Evolutionary conservation across 257 asterid species (phyloP).

Genomic region (Craterostigma plantagineum): DNA sequence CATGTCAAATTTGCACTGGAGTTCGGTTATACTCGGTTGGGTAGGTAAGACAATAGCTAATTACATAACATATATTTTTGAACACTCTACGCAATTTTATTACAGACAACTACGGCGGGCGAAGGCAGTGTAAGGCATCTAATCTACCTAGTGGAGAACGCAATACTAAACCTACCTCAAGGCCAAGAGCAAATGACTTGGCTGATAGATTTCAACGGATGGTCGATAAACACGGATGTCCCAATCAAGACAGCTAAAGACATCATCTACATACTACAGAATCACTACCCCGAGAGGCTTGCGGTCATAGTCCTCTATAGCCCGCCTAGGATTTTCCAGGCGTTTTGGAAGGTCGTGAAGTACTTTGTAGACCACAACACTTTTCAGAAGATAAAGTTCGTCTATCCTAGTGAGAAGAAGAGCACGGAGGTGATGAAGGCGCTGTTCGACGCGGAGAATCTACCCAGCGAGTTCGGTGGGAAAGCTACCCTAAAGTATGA

Average conservation of each 20-base stretch:
- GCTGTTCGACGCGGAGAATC: constrained; percentile 49
- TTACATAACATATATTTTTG: not conserved
- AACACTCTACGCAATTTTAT: not conserved
- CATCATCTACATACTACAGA: constrained; percentile 53
- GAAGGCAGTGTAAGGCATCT: constrained; percentile 64
- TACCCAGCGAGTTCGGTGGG: constrained; percentile 84
- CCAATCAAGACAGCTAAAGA: constrained; percentile 59
- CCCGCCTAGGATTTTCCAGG: constrained; percentile 65
- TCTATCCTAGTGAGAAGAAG: constrained; percentile 43
- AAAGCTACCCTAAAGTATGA: constrained; percentile 49
- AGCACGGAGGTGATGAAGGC: constrained; percentile 60
- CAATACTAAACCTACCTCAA: constrained; percentile 53
- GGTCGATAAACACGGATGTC: constrained; percentile 50
- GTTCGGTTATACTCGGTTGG: too few species aligned
- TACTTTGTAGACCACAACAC: constrained; percentile 61
- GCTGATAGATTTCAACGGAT: constrained; percentile 80
- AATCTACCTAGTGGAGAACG: constrained; percentile 65
- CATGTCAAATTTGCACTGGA: too few species aligned
- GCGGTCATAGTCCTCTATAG: constrained; percentile 46
- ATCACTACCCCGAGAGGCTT: constrained; percentile 77
- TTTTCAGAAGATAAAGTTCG: constrained; percentile 37
- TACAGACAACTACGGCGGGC: constrained; percentile 35
- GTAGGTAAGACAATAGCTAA: too few species aligned
- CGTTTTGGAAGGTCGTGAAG: constrained; percentile 63
- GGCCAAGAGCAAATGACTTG: constrained; percentile 84